Conservation (phyloP, 2,329 filamentous ascomycete species). For the Nannizzia gypsea region DNA sequence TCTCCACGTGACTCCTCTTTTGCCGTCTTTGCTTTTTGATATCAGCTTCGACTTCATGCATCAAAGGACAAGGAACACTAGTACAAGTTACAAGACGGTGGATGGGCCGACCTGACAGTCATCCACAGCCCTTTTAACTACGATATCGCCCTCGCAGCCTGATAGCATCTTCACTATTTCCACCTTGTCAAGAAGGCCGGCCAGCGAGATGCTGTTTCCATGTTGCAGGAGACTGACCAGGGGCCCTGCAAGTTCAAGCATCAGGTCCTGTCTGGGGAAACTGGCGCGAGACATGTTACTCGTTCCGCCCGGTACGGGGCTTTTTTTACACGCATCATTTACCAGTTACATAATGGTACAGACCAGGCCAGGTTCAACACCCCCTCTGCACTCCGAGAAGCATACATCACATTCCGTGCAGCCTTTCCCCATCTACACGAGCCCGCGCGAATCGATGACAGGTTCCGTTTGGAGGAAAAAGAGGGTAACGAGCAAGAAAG, state of each 20-base stretch:
- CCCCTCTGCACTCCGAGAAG: background rate
- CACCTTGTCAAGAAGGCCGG: no score
- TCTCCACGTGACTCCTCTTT: background rate
- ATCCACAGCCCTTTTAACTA: no score
- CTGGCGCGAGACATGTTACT: slow-evolving; percentile 5
- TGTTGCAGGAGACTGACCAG: background rate
- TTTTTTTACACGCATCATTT: no score
- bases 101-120: no score
- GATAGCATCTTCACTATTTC: no score
- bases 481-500: no score
- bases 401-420: slow-evolving; percentile 4
- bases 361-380: background rate
- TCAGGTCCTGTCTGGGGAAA: slow-evolving; percentile 4
- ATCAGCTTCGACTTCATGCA: background rate
- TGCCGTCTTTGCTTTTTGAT: background rate
- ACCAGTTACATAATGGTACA: background rate
- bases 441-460: background rate
- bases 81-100: background rate
- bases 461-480: background rate
- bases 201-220: background rate
- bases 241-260: background rate
- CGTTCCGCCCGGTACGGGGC: background rate
- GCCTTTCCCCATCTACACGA: slow-evolving; percentile 2
- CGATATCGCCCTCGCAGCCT: no score
- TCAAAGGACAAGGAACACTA: background rate